phyloP scores from a whole-genome alignment of 306 rosid species.

The Cucumis melo region DNA sequence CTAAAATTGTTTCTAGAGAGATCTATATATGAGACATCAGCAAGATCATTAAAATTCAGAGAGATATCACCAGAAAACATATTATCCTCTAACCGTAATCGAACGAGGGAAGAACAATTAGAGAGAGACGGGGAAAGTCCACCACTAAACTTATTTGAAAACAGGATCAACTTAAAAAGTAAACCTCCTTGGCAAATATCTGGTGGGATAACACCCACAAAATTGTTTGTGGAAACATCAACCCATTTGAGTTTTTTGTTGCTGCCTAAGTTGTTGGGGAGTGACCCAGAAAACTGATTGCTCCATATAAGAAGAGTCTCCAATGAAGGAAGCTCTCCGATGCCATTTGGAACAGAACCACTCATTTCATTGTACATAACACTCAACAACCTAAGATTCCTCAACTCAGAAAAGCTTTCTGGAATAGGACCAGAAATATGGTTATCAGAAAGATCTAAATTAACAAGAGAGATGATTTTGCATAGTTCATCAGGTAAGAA shows the following conservation, averaged over 20 bases:
- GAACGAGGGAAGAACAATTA: slow-evolving; percentile 79
- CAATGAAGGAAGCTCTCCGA: slow-evolving; percentile 67
- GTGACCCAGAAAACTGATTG: slow-evolving; percentile 58
- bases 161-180: slow-evolving; percentile 58
- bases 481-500: slow-evolving; percentile 53
- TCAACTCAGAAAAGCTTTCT: slow-evolving; percentile 49
- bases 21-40: slow-evolving; percentile 52
- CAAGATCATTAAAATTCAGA: slow-evolving; percentile 44
- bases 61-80: slow-evolving; percentile 52
- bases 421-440: slow-evolving; percentile 70
- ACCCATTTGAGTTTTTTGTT: slow-evolving; percentile 71
- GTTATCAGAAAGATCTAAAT: slow-evolving; percentile 84
- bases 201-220: slow-evolving; percentile 55
- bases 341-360: slow-evolving; percentile 54
- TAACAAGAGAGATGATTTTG: slow-evolving; percentile 26
- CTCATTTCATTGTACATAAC: slow-evolving; percentile 76
- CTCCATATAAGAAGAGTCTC: slow-evolving; percentile 82
- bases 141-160: slow-evolving; percentile 65
- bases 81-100: slow-evolving; percentile 80
- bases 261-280: slow-evolving; percentile 59
- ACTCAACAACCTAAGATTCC: slow-evolving; percentile 58
- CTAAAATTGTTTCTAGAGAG: slow-evolving; percentile 53
- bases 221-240: slow-evolving; percentile 66
- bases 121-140: slow-evolving; percentile 41
- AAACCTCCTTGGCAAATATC: slow-evolving; percentile 46